A percentile compares a stretch with the other conserved stretches of the same genome.
phyloP scores from a whole-genome alignment of 352 stramenopile genomes.

The Phytophthora pini region DNA sequence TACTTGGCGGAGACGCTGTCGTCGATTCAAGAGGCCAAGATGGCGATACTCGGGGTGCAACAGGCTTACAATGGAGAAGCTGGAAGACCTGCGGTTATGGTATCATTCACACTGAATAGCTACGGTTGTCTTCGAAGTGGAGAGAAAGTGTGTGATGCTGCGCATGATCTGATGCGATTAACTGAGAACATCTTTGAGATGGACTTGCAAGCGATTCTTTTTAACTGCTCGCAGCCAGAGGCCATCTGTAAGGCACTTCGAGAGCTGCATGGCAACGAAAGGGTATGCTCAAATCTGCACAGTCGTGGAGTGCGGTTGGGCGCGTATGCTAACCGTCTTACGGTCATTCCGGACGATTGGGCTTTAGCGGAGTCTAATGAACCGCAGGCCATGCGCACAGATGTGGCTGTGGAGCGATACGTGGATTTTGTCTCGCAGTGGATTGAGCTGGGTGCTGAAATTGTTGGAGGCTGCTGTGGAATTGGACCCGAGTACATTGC shows the following conservation, averaged over 20 bases:
- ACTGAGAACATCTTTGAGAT: conserved; percentile 16
- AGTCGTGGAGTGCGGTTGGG: conserved; percentile 54
- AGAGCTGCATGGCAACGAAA: conserved; percentile 47
- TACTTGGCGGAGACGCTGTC: conserved; percentile 92
- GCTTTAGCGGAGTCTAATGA: conserved; percentile 70
- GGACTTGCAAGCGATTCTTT: conserved; percentile 75
- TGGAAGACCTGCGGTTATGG: conserved; percentile 55
- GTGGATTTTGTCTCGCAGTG: conserved; percentile 71
- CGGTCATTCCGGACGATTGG: conserved; percentile 78
- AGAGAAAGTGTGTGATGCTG: conserved; percentile 56
- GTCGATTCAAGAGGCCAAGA: conserved; percentile 81
- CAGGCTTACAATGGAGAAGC: conserved; percentile 20
- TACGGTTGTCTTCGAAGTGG: conserved; percentile 79
- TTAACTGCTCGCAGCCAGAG: conserved; percentile 92
- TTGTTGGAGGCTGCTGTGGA: conserved; percentile 93
- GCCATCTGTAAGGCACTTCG: conserved; percentile 80
- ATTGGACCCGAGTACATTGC: conserved; percentile 89
- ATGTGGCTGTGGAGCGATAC: conserved; percentile 80
- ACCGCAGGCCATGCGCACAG: conserved; percentile 83
- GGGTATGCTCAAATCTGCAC: conserved; percentile 11
- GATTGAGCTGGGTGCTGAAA: conserved; percentile 60
- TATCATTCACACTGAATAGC: conserved; percentile 85
- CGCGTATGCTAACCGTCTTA: conserved; percentile 91
- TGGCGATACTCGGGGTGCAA: conserved; percentile 78
- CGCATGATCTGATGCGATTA: conserved; percentile 49